Evolutionary conservation across 805 yeast species (phyloP).

Genomic region (Wickerhamomyces rabaulensis): DNA sequence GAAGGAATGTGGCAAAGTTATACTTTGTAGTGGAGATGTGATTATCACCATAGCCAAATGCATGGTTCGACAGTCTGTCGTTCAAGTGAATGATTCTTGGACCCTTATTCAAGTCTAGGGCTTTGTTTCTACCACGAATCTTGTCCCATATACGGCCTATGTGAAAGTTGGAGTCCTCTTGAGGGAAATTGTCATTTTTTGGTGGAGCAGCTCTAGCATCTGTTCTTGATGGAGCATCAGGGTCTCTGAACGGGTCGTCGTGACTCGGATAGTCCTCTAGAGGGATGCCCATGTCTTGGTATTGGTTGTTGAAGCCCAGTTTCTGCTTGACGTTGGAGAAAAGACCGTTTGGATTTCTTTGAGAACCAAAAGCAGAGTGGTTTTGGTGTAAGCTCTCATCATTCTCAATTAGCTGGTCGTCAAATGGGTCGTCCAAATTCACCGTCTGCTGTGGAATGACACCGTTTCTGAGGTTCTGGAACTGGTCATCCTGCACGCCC

Average conservation of each 20-base stretch:
- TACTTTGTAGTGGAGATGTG: slow-evolving; percentile 94
- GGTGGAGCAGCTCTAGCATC: slow-evolving; percentile 10
- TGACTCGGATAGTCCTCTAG: slow-evolving; percentile 14
- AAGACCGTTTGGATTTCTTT: slow-evolving; percentile 7
- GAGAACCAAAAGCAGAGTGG: slow-evolving; percentile 16
- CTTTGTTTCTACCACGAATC: slow-evolving; percentile 25
- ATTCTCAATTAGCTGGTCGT: slow-evolving; percentile 30
- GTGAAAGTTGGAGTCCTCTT: slow-evolving; percentile 31
- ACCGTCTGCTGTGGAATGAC: slow-evolving; percentile 28
- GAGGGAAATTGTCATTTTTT: slow-evolving; percentile 9
- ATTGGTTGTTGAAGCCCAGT: slow-evolving; percentile 19
- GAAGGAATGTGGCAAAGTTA: slow-evolving; percentile 86
- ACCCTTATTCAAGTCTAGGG: slow-evolving; percentile 24
- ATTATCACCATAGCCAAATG: slow-evolving; percentile 64
- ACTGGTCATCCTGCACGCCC: slow-evolving; percentile 9
- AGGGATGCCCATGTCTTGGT: slow-evolving; percentile 24
- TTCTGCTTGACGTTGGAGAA: slow-evolving; percentile 18
- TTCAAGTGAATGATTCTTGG: slow-evolving; percentile 69
- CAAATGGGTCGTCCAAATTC: slow-evolving; percentile 28
- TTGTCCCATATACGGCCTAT: slow-evolving; percentile 33
- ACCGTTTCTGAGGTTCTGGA: slow-evolving; percentile 22
- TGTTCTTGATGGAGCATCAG: slow-evolving; percentile 11
- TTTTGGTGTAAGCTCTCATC: slow-evolving; percentile 25
- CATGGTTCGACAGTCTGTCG: slow-evolving; percentile 49
- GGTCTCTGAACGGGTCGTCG: slow-evolving; percentile 23